A percentile compares a stretch with the other conserved stretches of the same genome.
These are phyloP conservation scores for Psilocybe sp. DNA, from an alignment of 768 basidiomycete species.

Conservation along the genomic window DNA sequence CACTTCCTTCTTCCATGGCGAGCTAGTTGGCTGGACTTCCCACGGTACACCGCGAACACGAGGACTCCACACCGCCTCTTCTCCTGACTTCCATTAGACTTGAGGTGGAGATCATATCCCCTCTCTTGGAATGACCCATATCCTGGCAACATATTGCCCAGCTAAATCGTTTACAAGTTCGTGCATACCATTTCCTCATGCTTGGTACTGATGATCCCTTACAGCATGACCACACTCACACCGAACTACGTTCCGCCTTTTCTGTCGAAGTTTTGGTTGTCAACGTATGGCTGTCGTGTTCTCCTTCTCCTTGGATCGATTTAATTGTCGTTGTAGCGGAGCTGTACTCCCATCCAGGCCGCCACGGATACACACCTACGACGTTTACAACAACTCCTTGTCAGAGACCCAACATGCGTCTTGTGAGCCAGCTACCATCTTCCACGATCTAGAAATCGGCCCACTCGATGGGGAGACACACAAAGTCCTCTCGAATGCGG, in stretches of 20 bases:
- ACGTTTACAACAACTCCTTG: slow-evolving; percentile 50
- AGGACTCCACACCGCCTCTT: too few species aligned
- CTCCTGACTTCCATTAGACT: too few species aligned
- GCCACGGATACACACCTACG: slow-evolving; percentile 48
- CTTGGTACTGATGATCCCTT: too few species aligned
- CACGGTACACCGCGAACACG: too few species aligned
- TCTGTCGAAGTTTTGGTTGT: slow-evolving; percentile 37
- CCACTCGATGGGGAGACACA: slow-evolving; percentile 32
- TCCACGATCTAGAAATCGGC: slow-evolving; percentile 38
- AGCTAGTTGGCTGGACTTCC: too few species aligned
- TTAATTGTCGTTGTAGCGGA: slow-evolving; percentile 9
- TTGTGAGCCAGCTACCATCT: slow-evolving; percentile 29
- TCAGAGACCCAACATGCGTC: slow-evolving; percentile 40
- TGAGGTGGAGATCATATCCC: too few species aligned
- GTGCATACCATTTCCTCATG: too few species aligned
- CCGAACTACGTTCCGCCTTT: slow-evolving; percentile 7
- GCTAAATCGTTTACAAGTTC: too few species aligned
- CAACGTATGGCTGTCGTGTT: slow-evolving; percentile 24
- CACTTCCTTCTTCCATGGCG: too few species aligned
- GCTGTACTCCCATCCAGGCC: slow-evolving; percentile 26
- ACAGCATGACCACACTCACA: background rate
- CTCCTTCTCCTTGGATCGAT: background rate
- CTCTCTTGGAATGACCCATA: too few species aligned
- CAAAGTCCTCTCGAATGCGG: slow-evolving; percentile 36
- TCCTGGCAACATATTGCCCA: too few species aligned